Base-by-base conservation (phyloP, 1,284 basidiomycete genomes). In the Ustilago trichophora region DNA sequence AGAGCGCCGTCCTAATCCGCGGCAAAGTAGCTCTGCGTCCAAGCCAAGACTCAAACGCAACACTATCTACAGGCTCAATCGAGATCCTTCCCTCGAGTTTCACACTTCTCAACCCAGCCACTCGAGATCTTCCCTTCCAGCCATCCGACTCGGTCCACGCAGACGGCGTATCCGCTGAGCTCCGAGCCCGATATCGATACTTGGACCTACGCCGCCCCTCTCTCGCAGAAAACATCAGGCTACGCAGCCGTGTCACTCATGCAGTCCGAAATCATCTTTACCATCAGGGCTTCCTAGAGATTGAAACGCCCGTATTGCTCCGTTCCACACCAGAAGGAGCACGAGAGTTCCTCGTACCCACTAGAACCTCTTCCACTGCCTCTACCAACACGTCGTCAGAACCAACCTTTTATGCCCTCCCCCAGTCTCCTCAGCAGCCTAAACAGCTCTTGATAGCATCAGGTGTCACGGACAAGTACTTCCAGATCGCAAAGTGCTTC, bases 391-490 rank as follows among this genome's bases (percentile, higher is more conserved):
- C 26, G 4, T 32, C 38, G 1, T 13, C 11, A 12, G 73, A 75
- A 38, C 85, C 93, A 3, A 84, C 86, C 24, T 96, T 95, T 82
- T 97, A 93, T 80, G 91, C 93, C 0, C 86, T 97, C 36, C 90
- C 91, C 12, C 93, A 97, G 83, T 95, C 92, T 0, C 94, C 93
- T 2, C 94, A 97, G 81, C 93, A 96, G 83, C 92, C 93, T 1
- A 97, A 97, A 82, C 93, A 97, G 82, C 86, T 97, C 4, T 86
- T 97, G 50, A 90, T 97, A 41, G 90, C 90, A 53, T 95, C 92
- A 4, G 94, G 93, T n/a, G 89, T 87, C 1, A 86, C 94, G 6
- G 91, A 93, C 77, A 88, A 86, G 66, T 97, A 97, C 83, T 97
- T 89, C 83, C 93, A 97, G 82, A 86, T 97, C 53, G 94, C 94